phyloP scores from a whole-genome alignment of 176 grass and related monocot genomes.

The Juncus inflexus region DNA sequence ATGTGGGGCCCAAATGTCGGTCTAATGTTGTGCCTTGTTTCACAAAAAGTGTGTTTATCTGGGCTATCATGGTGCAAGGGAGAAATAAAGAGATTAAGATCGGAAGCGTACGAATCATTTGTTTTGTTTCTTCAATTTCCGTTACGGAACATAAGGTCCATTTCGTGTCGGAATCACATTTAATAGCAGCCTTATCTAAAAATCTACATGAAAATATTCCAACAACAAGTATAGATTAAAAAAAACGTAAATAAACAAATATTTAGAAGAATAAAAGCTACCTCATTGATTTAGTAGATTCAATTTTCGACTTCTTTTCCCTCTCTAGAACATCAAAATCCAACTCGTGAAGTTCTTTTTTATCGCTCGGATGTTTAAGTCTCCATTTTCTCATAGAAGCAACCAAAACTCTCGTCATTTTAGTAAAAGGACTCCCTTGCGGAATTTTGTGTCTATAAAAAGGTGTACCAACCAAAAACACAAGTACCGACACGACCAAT shows the following conservation, averaged over 20 bases:
- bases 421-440: constrained; percentile 61
- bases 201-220: constrained; percentile 28
- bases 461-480: constrained; percentile 74
- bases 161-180: neutral
- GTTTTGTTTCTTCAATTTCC: constrained; percentile 75
- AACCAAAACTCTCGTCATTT: constrained; percentile 50
- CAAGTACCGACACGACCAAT: constrained; percentile 38
- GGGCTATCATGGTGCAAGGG: constrained; percentile 62
- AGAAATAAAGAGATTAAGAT: constrained; percentile 53
- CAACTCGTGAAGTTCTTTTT: constrained; percentile 45
- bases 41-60: constrained; percentile 65
- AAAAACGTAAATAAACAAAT: too few species aligned
- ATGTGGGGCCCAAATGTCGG: constrained; percentile 36
- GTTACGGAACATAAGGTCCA: constrained; percentile 52
- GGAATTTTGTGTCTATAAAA: constrained; percentile 74
- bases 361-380: constrained; percentile 23
- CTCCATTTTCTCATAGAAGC: constrained; percentile 37
- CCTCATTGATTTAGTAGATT: constrained; percentile 41
- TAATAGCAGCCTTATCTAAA: constrained; percentile 62
- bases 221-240: too few species aligned
- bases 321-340: constrained; percentile 35
- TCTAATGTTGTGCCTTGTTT: constrained; percentile 66
- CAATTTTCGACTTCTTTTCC: constrained; percentile 38
- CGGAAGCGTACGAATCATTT: constrained; percentile 52
- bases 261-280: constrained; percentile 4